phyloP scores from a whole-genome alignment of 305 asterid species.

The Coffea humblotiana region DNA sequence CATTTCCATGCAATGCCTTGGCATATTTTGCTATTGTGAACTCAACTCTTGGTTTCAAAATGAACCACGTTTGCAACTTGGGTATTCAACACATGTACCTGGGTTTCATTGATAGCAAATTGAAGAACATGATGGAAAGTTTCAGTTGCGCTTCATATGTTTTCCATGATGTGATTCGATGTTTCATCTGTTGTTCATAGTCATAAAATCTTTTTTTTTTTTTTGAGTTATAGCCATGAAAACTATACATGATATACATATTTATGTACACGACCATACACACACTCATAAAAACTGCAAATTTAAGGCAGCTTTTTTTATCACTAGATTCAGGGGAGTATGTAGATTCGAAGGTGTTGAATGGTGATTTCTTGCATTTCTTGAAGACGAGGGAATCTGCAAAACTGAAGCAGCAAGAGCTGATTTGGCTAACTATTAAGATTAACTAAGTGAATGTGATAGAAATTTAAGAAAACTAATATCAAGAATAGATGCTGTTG shows the following conservation, averaged over 20 bases:
- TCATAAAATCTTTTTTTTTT: too few species aligned
- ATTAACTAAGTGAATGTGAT: too few species aligned
- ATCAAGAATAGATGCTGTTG: too few species aligned
- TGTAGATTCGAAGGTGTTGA: constrained; percentile 4
- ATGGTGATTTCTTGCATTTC: constrained; percentile 20
- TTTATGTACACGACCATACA: too few species aligned
- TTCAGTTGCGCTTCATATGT: constrained; percentile 10
- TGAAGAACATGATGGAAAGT: constrained; percentile 32
- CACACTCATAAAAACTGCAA: too few species aligned
- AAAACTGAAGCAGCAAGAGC: constrained; percentile 30
- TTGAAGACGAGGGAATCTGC: constrained; percentile 18
- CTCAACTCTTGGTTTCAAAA: constrained; percentile 38
- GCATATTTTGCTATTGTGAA: constrained; percentile 37
- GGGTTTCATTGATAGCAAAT: constrained; percentile 37
- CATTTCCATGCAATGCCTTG: constrained; percentile 54
- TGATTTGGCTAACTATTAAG: not conserved
- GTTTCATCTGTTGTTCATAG: too few species aligned
- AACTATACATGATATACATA: too few species aligned
- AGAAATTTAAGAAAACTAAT: too few species aligned
- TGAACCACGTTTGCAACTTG: constrained; percentile 15
- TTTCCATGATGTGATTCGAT: too few species aligned
- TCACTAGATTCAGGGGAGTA: constrained; percentile 29
- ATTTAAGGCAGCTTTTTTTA: constrained; percentile 32
- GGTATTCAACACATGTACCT: constrained; percentile 26
- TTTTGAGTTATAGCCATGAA: too few species aligned